These are phyloP conservation scores for Penicillium manginii DNA, from an alignment of 495 filamentous ascomycete genomes.

Conservation along the genomic window DNA sequence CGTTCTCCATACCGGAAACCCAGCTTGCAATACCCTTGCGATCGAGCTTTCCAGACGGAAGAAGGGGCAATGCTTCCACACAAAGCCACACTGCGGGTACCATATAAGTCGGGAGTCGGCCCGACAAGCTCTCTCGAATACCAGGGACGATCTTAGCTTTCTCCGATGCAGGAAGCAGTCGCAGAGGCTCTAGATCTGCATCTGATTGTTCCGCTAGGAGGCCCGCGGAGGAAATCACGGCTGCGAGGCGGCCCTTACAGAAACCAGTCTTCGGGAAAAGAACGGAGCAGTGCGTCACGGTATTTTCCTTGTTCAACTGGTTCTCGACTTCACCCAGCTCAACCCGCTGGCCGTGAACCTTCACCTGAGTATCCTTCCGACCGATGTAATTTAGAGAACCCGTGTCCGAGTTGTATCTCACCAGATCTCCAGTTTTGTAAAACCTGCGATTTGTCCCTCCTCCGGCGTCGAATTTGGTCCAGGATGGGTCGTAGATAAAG, in stretches of 20 bases:
- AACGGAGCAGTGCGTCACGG: constrained; percentile 46
- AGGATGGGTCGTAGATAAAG: constrained; percentile 49
- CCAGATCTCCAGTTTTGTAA: constrained; percentile 72
- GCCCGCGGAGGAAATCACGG: constrained; percentile 37
- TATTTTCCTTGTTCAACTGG: constrained; percentile 37
- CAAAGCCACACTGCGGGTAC: constrained; percentile 56
- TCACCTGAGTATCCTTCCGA: constrained; percentile 68
- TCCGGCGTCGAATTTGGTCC: constrained; percentile 30
- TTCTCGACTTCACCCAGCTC: constrained; percentile 70
- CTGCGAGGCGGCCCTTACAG: constrained; percentile 44
- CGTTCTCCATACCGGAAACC: constrained; percentile 38
- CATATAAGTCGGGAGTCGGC: constrained; percentile 57
- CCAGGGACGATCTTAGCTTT: constrained; percentile 31
- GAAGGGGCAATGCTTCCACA: constrained; percentile 52
- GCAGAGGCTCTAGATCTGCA: constrained; percentile 28
- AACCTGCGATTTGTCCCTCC: constrained; percentile 47
- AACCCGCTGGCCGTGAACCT: constrained; percentile 67
- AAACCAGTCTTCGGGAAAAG: constrained; percentile 48
- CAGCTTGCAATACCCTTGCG: constrained; percentile 43
- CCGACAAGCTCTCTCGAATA: constrained; percentile 37
- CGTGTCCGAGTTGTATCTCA: constrained; percentile 60
- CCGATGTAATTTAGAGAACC: constrained; percentile 64
- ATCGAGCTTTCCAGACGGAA: constrained; percentile 58
- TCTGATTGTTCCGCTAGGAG: constrained; percentile 27
- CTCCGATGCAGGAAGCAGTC: constrained; percentile 26